These are phyloP conservation scores for Mycena leptocephala DNA, from an alignment of 768 basidiomycete genomes.

Conservation along the genomic window DNA sequence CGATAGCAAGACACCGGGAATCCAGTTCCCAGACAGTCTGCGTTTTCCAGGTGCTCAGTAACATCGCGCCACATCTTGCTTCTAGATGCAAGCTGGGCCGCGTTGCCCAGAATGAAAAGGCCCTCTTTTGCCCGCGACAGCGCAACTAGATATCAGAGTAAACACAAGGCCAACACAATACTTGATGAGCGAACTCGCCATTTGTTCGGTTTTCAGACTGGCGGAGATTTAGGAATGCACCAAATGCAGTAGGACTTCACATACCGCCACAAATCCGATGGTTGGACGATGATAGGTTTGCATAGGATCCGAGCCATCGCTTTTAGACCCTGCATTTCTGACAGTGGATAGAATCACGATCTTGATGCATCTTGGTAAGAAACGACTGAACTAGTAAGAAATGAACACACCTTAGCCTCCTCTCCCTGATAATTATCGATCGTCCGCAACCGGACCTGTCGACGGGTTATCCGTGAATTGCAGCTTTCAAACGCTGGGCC, in stretches of 20 bases:
- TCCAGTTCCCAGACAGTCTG: slow-evolving; percentile 63
- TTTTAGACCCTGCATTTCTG: slow-evolving; percentile 70
- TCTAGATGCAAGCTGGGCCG: slow-evolving; percentile 63
- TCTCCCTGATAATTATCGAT: slow-evolving; percentile 88
- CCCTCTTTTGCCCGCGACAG: slow-evolving; percentile 84
- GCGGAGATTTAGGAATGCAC: neutral
- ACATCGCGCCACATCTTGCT: slow-evolving; percentile 74
- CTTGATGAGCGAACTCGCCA: slow-evolving; percentile 50
- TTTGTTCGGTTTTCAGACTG: slow-evolving; percentile 74
- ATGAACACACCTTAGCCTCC: slow-evolving; percentile 69
- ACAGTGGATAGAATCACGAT: slow-evolving; percentile 85
- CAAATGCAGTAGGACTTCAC: neutral
- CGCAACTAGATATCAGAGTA: slow-evolving; percentile 62
- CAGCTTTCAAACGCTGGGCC: neutral
- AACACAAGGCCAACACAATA: neutral
- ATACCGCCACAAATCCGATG: slow-evolving; percentile 85
- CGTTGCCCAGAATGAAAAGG: slow-evolving; percentile 82
- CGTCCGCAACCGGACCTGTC: slow-evolving; percentile 78
- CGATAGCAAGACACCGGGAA: slow-evolving; percentile 73
- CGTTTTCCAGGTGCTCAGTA: slow-evolving; percentile 68
- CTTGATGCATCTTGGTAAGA: slow-evolving; percentile 42
- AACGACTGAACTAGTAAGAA: neutral
- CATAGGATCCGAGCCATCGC: slow-evolving; percentile 53
- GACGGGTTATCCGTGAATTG: neutral
- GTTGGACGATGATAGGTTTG: slow-evolving; percentile 41